A percentile compares a stretch with the other conserved stretches of the same genome.
phyloP scores from a whole-genome alignment of 2,329 filamentous ascomycete genomes.

The Amesomyces nigricolor region DNA sequence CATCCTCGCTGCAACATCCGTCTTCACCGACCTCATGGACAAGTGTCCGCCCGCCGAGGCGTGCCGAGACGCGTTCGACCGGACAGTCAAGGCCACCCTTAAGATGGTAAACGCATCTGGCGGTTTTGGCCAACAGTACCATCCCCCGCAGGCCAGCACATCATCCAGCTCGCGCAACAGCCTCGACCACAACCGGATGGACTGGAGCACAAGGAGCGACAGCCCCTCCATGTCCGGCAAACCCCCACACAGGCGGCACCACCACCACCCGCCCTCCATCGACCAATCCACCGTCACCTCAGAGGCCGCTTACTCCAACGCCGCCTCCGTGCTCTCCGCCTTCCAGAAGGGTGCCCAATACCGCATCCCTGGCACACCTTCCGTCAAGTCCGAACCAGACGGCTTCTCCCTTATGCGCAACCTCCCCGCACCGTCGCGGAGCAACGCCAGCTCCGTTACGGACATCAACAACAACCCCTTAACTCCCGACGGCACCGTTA shows the following conservation, averaged over 20 bases:
- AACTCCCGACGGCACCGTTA: conserved; percentile 23
- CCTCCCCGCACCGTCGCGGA: conserved; percentile 37
- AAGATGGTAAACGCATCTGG: conserved; percentile 89
- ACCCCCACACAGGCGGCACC: conserved; percentile 14
- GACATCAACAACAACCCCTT: conserved; percentile 14
- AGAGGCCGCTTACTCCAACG: conserved; percentile 32
- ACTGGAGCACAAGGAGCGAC: conserved; percentile 31
- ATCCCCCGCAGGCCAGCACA: background rate
- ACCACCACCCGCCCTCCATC: conserved; percentile 18
- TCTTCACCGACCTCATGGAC: conserved; percentile 84
- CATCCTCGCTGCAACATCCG: conserved; percentile 85
- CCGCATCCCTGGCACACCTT: conserved; percentile 9
- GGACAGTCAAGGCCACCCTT: conserved; percentile 91
- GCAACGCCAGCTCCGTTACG: conserved; percentile 35
- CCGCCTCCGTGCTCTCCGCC: conserved; percentile 35
- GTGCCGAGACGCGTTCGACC: conserved; percentile 88
- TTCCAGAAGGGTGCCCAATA: conserved; percentile 28
- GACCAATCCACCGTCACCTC: conserved; percentile 26
- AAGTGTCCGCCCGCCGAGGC: conserved; percentile 94
- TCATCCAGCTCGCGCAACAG: conserved; percentile 10
- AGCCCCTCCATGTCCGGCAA: conserved; percentile 24
- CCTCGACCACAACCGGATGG: conserved; percentile 23
- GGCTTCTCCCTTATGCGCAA: conserved; percentile 36
- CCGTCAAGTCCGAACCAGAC: conserved; percentile 36
- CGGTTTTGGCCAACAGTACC: conserved; percentile 57